Evolutionary conservation across 2,329 filamentous ascomycete genomes (phyloP), one percentile per base, ranked within the genome.

Genomic region (Aureobasidium pullulans): DNA sequence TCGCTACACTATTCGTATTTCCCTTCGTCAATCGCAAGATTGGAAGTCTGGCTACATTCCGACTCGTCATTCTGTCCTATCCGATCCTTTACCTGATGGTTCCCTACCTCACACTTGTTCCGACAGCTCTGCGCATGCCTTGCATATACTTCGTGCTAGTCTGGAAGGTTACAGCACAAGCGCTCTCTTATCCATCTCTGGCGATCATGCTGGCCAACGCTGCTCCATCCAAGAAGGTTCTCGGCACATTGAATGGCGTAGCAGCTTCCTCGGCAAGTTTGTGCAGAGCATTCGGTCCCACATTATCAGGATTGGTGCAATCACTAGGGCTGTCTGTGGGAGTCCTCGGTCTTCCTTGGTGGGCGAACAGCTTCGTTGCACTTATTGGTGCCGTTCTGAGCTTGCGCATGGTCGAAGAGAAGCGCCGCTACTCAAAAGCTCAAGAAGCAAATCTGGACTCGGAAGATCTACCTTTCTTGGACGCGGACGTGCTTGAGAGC

Each of bases 141-240:
- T 89, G 88, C 28, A 84, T 96, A 53, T 93, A 91, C 69, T 67
- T 85, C 7, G 79, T 93, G 28, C 81, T 97, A 10, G 81, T 96
- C 64, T 90, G 89, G 86, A 97, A 96, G 74, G 96, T 95, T 70
- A 95, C 90, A 0, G 91, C 94, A 67, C 86, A 93, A 66, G 92
- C 90, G 47, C 86, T 96, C 74, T 87, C 92, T 0, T 97, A 96
- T 73, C 94, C 94, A 10, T 89, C 88, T 67, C 91, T 92, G 65
- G 87, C 88, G 10, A 95, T 97, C 60, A 84, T 99, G 60, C 82
- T 96, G 32, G 89, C 90, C 61, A 96, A 97, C 72, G 87, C 90
- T 15, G 89, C 92, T 0, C 90, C 91, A 0, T 92, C 87, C 7
- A 87, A 88, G 59, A 82, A 89, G 52, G 88, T 95, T 1, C 84